Conservation (phyloP, 495 filamentous ascomycete genomes). For the Filosporella fistucella region DNA sequence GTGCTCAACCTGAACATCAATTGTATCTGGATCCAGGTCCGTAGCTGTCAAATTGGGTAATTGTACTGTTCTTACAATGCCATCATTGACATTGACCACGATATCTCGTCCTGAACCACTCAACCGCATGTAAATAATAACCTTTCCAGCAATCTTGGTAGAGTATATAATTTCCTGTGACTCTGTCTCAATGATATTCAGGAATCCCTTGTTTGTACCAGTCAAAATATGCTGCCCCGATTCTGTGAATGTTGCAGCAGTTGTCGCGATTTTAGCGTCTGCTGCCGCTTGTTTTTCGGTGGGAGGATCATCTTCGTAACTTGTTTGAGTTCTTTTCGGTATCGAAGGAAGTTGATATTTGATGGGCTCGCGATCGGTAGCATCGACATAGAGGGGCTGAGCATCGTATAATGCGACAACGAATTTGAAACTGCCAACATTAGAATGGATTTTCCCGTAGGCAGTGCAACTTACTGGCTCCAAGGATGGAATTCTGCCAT, state of each 20-base stretch:
- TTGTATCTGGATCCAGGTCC: constrained; percentile 59
- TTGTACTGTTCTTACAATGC: constrained; percentile 85
- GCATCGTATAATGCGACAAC: constrained; percentile 91
- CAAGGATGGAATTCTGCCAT: constrained; percentile 91
- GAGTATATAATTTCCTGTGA: constrained; percentile 80
- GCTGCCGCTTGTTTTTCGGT: constrained; percentile 76
- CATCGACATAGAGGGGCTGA: constrained; percentile 80
- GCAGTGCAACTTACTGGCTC: constrained; percentile 64
- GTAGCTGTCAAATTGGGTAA: constrained; percentile 45
- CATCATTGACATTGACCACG: constrained; percentile 85
- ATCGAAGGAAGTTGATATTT: constrained; percentile 78
- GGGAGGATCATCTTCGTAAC: constrained; percentile 54
- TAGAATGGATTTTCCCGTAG: not conserved
- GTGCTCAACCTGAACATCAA: constrained; percentile 89
- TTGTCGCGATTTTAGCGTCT: constrained; percentile 91
- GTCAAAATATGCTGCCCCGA: constrained; percentile 82
- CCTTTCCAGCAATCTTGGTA: constrained; percentile 76
- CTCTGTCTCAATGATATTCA: constrained; percentile 77
- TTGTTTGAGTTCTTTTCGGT: constrained; percentile 55
- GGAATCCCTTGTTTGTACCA: constrained; percentile 89
- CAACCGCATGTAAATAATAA: constrained; percentile 83
- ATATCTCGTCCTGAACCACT: constrained; percentile 78
- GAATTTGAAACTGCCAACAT: constrained; percentile 61
- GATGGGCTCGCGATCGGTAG: constrained; percentile 56
- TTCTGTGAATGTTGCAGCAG: constrained; percentile 80